Base-by-base conservation (phyloP, 192 early-diverging fungal genomes). In the Physocladia obscura region DNA sequence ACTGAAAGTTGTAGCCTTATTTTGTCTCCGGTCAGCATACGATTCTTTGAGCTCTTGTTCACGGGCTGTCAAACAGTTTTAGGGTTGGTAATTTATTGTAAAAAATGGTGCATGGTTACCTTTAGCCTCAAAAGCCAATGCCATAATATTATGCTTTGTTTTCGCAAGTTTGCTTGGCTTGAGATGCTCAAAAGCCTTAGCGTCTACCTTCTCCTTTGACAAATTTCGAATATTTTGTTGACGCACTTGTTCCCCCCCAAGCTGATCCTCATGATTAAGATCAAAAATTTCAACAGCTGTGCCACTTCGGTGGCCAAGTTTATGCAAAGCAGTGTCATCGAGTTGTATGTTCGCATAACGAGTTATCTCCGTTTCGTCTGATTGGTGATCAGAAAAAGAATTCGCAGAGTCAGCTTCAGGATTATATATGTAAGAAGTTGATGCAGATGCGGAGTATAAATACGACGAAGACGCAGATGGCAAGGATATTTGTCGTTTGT, bases 251-350 rank as follows among this genome's bases (percentile, higher is more conserved):
- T 34, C 65, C 5, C 65, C 65, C 30, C 65, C 65, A 1, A 68
- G 29, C 34, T 68, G 65, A 56, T 68, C 65, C 44, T 68, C 65
- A 35, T 68, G 65, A 44, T 68, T 68, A 15, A 68, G 22, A 40
- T 68, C 65, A 2, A 68, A 49, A 34, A 67, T 38, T 11, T 67
- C 17, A 4, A 68, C 65, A 2, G 30, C 15, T 21, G 50, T 36
- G 17, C 51, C 65, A 37, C 52, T 36, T 15, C 65, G 49, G 29
- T 68, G 65, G 21, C 65, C 65, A 2, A 68, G 52, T 36, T 52
- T 22, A 44, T 68, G 65, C 21, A 68, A 30, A 13, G 65, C 65
- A 27, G 65, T 29, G 26, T 68, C 65, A 57, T 68, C 65, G 34
- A 68, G 34, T 36, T 68, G 65, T 4, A 68, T 52, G 15, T 68